Percentiles rank a stretch among this genome's conserved stretches.
phyloP scores from a whole-genome alignment of 495 filamentous ascomycete species.

The Hypoxylon fragiforme region DNA sequence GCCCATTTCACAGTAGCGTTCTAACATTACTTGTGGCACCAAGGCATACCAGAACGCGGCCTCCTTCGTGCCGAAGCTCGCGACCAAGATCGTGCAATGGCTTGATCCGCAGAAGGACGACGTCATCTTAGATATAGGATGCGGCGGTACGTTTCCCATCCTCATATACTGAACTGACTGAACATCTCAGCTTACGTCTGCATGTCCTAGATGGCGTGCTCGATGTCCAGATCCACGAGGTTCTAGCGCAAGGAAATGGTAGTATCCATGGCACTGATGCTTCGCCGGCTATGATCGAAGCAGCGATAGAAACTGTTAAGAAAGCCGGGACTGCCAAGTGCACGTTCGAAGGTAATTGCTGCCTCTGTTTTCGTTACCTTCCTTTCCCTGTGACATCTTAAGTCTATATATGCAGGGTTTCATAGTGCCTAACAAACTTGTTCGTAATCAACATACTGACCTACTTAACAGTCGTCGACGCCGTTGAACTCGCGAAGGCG shows the following conservation, averaged over 20 bases:
- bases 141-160: conserved; percentile 56
- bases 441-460: too few relatives aligned
- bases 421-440: too few relatives aligned
- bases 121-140: conserved; percentile 71
- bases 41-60: conserved; percentile 67
- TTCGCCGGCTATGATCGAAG: conserved; percentile 65
- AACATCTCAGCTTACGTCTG: neutral
- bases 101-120: conserved; percentile 65
- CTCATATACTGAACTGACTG: neutral
- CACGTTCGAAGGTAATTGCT: conserved; percentile 48
- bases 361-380: neutral
- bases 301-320: conserved; percentile 46
- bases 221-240: conserved; percentile 56
- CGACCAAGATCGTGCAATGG: conserved; percentile 65
- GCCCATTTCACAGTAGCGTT: conserved; percentile 1
- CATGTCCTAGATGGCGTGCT: conserved; percentile 59
- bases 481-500: conserved; percentile 29
- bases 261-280: conserved; percentile 66
- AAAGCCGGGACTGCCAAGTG: conserved; percentile 36
- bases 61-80: conserved; percentile 72
- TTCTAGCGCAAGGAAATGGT: conserved; percentile 43
- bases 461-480: conserved; percentile 42
- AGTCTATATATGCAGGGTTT: too few relatives aligned
- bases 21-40: conserved; percentile 2
- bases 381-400: neutral